phyloP scores from a whole-genome alignment of 805 yeast species.

The Wickerhamomyces silvicola region DNA sequence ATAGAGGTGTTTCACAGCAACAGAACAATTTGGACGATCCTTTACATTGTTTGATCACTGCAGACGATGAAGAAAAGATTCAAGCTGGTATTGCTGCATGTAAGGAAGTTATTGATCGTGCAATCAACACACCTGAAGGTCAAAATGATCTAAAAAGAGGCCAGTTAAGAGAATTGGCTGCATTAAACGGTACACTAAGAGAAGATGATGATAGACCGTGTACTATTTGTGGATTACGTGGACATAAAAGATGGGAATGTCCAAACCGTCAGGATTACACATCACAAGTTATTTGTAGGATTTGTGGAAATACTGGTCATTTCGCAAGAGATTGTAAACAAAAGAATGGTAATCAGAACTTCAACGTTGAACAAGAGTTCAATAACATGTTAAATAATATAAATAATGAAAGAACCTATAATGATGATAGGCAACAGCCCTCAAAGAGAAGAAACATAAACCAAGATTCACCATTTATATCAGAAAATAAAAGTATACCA shows the following conservation, averaged over 20 bases:
- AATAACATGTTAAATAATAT: slow-evolving; percentile 46
- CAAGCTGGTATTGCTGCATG: slow-evolving; percentile 69
- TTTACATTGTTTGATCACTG: slow-evolving; percentile 79
- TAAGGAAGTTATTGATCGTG: slow-evolving; percentile 70
- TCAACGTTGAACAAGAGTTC: slow-evolving; percentile 39
- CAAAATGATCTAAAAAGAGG: slow-evolving; percentile 87
- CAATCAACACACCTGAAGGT: slow-evolving; percentile 86
- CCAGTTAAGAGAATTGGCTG: slow-evolving; percentile 88
- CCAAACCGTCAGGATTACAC: slow-evolving; percentile 47
- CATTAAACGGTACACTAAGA: slow-evolving; percentile 87
- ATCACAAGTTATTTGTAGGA: slow-evolving; percentile 57
- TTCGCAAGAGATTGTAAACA: slow-evolving; percentile 75
- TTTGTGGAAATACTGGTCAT: slow-evolving; percentile 83
- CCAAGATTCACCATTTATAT: slow-evolving; percentile 4
- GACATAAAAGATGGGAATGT: slow-evolving; percentile 62
- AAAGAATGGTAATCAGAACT: slow-evolving; percentile 7
- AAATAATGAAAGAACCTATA: slow-evolving; percentile 5
- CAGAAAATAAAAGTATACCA: slow-evolving; percentile 14
- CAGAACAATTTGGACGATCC: slow-evolving; percentile 68
- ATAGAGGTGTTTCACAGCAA: slow-evolving; percentile 28
- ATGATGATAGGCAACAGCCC: slow-evolving; percentile 4
- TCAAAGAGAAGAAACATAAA: slow-evolving; percentile 10
- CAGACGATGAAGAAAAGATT: slow-evolving; percentile 73
- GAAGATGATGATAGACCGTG: slow-evolving; percentile 68
- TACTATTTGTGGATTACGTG: slow-evolving; percentile 56